Conservation (phyloP, 768 basidiomycete species). For the Glaciozyma antarctica region DNA sequence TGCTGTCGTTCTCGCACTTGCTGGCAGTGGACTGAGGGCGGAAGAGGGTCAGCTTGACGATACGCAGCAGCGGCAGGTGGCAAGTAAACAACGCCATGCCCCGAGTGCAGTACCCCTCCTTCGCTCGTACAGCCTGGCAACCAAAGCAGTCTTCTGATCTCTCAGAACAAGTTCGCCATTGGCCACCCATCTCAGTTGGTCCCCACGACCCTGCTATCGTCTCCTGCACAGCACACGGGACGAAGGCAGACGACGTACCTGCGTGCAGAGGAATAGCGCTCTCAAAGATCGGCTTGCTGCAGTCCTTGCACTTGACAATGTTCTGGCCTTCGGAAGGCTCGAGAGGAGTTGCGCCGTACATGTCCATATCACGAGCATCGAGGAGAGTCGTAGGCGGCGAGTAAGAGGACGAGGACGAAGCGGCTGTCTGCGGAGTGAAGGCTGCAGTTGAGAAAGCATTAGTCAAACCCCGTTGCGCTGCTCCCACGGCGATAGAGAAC, state of each 20-base stretch:
- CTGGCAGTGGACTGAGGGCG: not conserved
- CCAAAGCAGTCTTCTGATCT: too few species aligned
- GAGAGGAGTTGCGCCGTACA: constrained; percentile 70
- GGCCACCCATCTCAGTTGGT: too few species aligned
- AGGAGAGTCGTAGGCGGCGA: constrained; percentile 4
- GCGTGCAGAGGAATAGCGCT: constrained; percentile 67
- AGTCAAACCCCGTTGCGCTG: not conserved
- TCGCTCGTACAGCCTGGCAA: not conserved
- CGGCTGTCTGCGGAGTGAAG: not conserved
- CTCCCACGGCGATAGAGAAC: not conserved
- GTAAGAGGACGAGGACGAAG: not conserved
- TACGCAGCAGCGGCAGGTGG: not conserved
- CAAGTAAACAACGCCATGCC: not conserved
- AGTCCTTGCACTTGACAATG: constrained; percentile 65
- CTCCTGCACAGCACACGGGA: not conserved
- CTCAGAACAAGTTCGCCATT: too few species aligned
- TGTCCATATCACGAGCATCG: constrained; percentile 64
- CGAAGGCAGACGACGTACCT: constrained; percentile 45
- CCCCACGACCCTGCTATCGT: not conserved
- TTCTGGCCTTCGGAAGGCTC: constrained; percentile 51
- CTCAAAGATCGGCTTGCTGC: constrained; percentile 67
- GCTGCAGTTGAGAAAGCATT: not conserved
- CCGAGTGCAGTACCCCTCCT: not conserved
- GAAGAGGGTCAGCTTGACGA: not conserved
- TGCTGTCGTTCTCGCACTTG: constrained; percentile 29